A percentile compares a stretch with the other conserved stretches of the same genome.
Evolutionary conservation across 495 filamentous ascomycete species (phyloP).

Genomic region (Pyrenopolyporus hunteri): DNA sequence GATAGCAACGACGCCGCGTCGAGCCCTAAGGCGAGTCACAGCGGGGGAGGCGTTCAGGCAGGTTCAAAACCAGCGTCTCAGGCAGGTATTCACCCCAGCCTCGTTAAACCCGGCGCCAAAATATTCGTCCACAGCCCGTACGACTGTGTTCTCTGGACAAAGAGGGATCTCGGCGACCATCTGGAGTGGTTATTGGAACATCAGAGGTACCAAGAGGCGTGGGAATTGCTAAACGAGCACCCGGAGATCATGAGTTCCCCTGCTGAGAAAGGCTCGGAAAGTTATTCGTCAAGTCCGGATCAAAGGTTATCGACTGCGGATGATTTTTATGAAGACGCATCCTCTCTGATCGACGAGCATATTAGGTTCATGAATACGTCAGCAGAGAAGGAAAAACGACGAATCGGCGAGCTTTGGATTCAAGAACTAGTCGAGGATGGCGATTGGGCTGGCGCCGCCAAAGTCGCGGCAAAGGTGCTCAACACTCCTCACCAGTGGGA

Average conservation of each 20-base stretch:
- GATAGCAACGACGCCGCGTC: slow-evolving; percentile 61
- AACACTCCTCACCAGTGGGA: slow-evolving; percentile 85
- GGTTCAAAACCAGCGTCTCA: slow-evolving; percentile 12
- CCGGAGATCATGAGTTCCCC: slow-evolving; percentile 68
- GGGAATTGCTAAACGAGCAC: slow-evolving; percentile 84
- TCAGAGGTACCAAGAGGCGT: slow-evolving; percentile 79
- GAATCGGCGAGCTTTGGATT: slow-evolving; percentile 91
- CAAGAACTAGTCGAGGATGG: slow-evolving; percentile 75
- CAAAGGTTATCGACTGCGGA: slow-evolving; percentile 58
- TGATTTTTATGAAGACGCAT: slow-evolving; percentile 81
- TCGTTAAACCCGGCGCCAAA: slow-evolving; percentile 74
- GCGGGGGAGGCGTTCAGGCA: slow-evolving; percentile 39
- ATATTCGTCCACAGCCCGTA: slow-evolving; percentile 97
- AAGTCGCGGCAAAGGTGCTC: slow-evolving; percentile 79
- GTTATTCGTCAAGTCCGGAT: slow-evolving; percentile 55
- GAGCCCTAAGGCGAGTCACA: slow-evolving; percentile 35
- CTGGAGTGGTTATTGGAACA: slow-evolving; percentile 82
- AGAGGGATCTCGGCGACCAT: slow-evolving; percentile 83
- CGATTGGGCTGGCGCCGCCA: slow-evolving; percentile 79
- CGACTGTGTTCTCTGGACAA: slow-evolving; percentile 87
- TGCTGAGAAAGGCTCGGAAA: slow-evolving; percentile 39
- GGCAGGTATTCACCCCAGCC: slow-evolving; percentile 52
- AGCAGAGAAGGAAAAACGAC: slow-evolving; percentile 86
- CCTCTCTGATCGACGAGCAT: slow-evolving; percentile 64
- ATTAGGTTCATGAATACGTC: slow-evolving; percentile 57